These are phyloP conservation scores for Penstemon davidsonii DNA, from an alignment of 257 asterid species.

Conservation along the genomic window DNA sequence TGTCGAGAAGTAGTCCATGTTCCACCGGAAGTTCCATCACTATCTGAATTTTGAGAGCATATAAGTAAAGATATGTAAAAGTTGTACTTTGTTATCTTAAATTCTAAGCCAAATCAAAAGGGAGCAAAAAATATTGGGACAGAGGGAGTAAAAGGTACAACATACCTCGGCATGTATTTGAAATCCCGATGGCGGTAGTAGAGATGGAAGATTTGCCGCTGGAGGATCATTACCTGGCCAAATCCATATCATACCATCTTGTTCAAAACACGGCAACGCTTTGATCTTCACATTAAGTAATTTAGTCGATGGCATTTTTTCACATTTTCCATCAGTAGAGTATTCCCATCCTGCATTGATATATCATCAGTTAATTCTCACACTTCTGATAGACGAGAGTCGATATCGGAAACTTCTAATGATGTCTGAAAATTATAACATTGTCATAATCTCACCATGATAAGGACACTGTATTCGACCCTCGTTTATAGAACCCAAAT, in stretches of 20 bases:
- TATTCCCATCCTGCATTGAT: constrained; percentile 85
- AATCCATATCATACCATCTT: constrained; percentile 93
- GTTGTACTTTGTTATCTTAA: too few relatives aligned
- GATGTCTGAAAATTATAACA: neutral
- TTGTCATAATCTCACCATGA: constrained; percentile 60
- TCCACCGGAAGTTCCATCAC: constrained; percentile 96
- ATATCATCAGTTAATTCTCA: constrained; percentile 25
- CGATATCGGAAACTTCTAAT: neutral
- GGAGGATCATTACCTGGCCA: constrained; percentile 98
- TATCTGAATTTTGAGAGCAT: constrained; percentile 48
- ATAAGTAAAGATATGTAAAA: constrained; percentile 7
- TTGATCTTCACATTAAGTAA: constrained; percentile 62
- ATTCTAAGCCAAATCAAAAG: neutral
- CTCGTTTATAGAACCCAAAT: constrained; percentile 88
- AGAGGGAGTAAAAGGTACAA: neutral
- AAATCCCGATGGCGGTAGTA: constrained; percentile 83
- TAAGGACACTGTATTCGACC: constrained; percentile 95
- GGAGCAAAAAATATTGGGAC: neutral
- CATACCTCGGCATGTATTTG: constrained; percentile 92
- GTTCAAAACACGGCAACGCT: constrained; percentile 89
- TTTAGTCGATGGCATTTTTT: constrained; percentile 96
- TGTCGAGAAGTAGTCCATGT: constrained; percentile 89
- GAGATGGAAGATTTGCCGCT: constrained; percentile 69
- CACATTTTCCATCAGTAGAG: constrained; percentile 83
- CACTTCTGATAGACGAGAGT: neutral